Evolutionary conservation across 345 rosid species (phyloP), one percentile per base, ranked within the genome.

Genomic region (Litchi chinensis): DNA sequence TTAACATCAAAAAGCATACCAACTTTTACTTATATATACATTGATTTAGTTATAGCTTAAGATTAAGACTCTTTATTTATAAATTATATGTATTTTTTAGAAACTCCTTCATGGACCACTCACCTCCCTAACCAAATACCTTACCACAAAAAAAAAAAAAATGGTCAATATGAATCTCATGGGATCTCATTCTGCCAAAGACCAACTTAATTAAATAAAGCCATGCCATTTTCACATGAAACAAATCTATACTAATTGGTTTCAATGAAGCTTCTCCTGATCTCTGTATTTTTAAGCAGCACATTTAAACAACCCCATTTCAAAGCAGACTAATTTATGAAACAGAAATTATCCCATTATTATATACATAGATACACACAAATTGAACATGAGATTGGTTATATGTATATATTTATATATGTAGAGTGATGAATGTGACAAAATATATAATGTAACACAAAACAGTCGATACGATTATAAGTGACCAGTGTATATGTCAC

Each of bases 1-100:
- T 75, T 74, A 32, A 2, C 37, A 74, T 70, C 48, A 57, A 72
- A 84, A 84, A 81, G 83, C 81, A 73, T 9, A 67, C 72, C 66
- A 28, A 79, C 86, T 82, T 88, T 83, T 81, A 5, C 50, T 52
- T 41, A 24, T 37, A 26, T 73, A 5, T 8, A 70, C 19, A 50
- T 50, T 50, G 18, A 50, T 50, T 50, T 50, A 50, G 5, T 26
- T 26, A 26, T 26, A 26, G 28, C 28, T 0, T 26, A 26, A 26
- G 28, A 26, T 26, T 26, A 26, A 26, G 28, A 26, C 28, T 1
- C 28, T 26, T 26, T 26, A 26, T 26, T 26, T 26, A 26, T 26
- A 26, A 26, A 26, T 26, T 26, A 26, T 26, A 26, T 26, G 28
- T 26, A 26, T 26, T 26, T 26, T 26, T 26, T 26, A 26, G 28